Evolutionary conservation across 2,329 filamentous ascomycete genomes (phyloP).

Genomic region (Trichoderma afroharzianum): DNA sequence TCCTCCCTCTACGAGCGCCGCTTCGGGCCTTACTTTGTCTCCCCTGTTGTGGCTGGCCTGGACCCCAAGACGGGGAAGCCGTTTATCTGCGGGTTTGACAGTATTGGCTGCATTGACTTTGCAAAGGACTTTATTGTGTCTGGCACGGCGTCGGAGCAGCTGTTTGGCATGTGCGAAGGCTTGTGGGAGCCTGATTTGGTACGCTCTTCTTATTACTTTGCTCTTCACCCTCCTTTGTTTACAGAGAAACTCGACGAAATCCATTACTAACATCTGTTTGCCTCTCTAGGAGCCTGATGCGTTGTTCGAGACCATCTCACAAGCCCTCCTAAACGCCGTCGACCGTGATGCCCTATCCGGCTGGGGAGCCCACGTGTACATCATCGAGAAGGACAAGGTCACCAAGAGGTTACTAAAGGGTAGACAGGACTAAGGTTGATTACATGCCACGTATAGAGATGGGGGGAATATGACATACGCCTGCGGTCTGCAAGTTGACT

Average conservation of each 20-base stretch:
- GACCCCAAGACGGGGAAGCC: slow-evolving; percentile 91
- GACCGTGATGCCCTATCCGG: slow-evolving; percentile 95
- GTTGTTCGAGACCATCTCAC: slow-evolving; percentile 97
- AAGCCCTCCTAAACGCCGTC: slow-evolving; percentile 90
- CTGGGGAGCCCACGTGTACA: slow-evolving; percentile 98
- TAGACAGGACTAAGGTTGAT: slow-evolving; percentile 17
- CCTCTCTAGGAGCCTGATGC: slow-evolving; percentile 74
- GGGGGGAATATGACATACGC: background rate
- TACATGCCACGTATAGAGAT: slow-evolving; percentile 5
- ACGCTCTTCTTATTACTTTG: slow-evolving; percentile 32
- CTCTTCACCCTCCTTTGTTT: background rate
- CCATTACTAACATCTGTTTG: background rate
- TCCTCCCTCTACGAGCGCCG: slow-evolving; percentile 89
- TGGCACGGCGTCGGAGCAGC: slow-evolving; percentile 92
- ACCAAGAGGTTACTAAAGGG: slow-evolving; percentile 92
- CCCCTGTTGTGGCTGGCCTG: slow-evolving; percentile 89
- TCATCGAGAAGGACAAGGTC: slow-evolving; percentile 99
- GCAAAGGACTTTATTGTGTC: slow-evolving; percentile 99
- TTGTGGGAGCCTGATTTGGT: slow-evolving; percentile 98
- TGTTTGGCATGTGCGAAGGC: slow-evolving; percentile 98
- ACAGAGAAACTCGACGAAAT: too few species aligned
- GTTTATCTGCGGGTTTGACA: slow-evolving; percentile 98
- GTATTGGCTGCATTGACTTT: slow-evolving; percentile 98
- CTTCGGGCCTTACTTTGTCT: slow-evolving; percentile 96
- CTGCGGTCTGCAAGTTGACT: background rate